Evolutionary conservation across 2,329 filamentous ascomycete genomes (phyloP), one percentile per base, ranked within the genome.

Genomic region (Mycocentrospora acerina): DNA sequence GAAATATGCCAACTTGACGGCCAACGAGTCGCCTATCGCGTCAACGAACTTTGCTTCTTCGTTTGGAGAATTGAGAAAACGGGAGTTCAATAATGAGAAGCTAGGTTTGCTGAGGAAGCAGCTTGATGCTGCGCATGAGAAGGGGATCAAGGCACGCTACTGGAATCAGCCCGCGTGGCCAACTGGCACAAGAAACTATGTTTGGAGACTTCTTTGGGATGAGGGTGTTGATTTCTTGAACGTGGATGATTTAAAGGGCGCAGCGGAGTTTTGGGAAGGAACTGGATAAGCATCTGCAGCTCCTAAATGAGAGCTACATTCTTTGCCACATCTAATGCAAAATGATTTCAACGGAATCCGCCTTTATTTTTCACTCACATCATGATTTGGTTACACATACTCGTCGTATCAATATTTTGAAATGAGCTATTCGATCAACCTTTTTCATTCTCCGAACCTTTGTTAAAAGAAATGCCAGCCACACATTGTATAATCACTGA

Each of bases 161-260:
- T 85, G 81, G 81, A 78, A 81, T 36, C 75, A 77, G 46, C 82
- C 82, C 0, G 68, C 67, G 2, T 85, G 74, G 69, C 59, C 59
- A 7, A 64, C 84, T 18, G 71, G 75, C n/a, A 76, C 73, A 15
- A 66, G 82, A 24, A 61, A 61, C 25, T 51, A 53, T 7, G 43
- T 62, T 3, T 85, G 82, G 82, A 67, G 73, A 46, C 72, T 69
- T 4, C 59, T 85, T 44, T 70, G 76, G 48, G 69, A 75, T 34
- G 78, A 78, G 41, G 80, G 80, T 0, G 79, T 80, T n/a, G 76
- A 76, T 41, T 57, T 85, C 40, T 52, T 86, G 34, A 85, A 84
- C 60, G 81, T 78, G 0, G 82, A 85, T 71, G 81, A 85, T 65
- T 48, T 85, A 34, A 69, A 74, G 44, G 80, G 40, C 3, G 55